phyloP scores from a whole-genome alignment of 495 filamentous ascomycete genomes.

The Pseudomonodictys pantanalensis region DNA sequence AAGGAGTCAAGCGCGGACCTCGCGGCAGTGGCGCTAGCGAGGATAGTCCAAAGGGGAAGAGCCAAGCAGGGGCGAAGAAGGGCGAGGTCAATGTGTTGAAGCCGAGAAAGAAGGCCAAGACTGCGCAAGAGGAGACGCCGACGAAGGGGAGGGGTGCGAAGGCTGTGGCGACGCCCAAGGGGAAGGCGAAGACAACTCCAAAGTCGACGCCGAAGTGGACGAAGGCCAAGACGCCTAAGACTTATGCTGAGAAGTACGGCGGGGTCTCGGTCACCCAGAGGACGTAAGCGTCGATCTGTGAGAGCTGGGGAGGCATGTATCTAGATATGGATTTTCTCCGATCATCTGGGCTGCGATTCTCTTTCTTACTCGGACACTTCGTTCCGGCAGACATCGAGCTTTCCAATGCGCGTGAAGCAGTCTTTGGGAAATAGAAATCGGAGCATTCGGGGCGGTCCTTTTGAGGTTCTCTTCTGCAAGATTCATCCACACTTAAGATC shows the following conservation, averaged over 20 bases:
- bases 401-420: no score
- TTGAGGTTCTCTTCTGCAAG: no score
- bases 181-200: not conserved
- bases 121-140: not conserved
- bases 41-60: not conserved
- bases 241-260: not conserved
- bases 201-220: not conserved
- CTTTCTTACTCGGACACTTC: no score
- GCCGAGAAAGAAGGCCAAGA: slow-evolving; percentile 4
- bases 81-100: not conserved
- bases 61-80: not conserved
- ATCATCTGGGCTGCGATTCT: no score
- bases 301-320: no score
- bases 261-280: not conserved
- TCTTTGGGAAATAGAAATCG: no score
- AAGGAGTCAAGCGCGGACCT: slow-evolving; percentile 19
- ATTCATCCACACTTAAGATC: no score
- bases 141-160: not conserved
- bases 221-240: slow-evolving; percentile 1
- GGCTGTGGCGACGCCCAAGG: not conserved
- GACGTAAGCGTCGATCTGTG: not conserved
- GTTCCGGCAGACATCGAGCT: no score
- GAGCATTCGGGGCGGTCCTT: no score
- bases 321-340: no score
- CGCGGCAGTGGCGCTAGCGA: not conserved